These are phyloP conservation scores for Oryza punctata DNA, from an alignment of 176 grass and related monocot species.

Conservation along the genomic window DNA sequence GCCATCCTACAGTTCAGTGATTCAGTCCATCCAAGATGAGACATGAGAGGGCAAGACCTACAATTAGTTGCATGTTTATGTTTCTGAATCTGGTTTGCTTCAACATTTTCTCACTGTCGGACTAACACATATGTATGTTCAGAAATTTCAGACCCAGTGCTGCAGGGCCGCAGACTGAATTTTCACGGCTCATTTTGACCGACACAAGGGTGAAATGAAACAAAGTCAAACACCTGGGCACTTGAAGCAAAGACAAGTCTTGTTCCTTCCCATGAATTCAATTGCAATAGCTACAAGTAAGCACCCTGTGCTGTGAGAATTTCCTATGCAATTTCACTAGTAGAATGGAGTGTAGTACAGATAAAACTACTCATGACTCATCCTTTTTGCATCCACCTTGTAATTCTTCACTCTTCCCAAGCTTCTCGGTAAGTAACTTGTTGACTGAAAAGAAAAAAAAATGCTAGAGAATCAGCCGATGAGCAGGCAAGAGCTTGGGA, in stretches of 20 bases:
- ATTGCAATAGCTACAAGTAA: neutral
- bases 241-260: neutral
- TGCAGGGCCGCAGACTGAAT: neutral
- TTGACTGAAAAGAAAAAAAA: neutral
- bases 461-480: too few relatives aligned
- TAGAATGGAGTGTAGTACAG: neutral
- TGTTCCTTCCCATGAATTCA: neutral
- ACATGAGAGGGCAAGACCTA: neutral
- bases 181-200: neutral
- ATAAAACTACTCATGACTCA: neutral
- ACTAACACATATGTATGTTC: neutral
- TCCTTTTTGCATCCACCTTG: neutral
- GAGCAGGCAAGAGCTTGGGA: neutral
- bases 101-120: neutral
- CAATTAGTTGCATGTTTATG: neutral
- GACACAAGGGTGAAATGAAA: neutral
- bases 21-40: neutral
- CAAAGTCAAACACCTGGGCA: neutral
- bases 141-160: neutral
- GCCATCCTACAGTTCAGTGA: neutral
- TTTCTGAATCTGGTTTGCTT: neutral
- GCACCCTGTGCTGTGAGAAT: neutral
- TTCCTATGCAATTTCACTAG: neutral
- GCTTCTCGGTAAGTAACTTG: neutral
- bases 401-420: neutral